Evolutionary conservation across 768 basidiomycete species (phyloP).

Genomic region (Suillus fuscotomentosus): DNA sequence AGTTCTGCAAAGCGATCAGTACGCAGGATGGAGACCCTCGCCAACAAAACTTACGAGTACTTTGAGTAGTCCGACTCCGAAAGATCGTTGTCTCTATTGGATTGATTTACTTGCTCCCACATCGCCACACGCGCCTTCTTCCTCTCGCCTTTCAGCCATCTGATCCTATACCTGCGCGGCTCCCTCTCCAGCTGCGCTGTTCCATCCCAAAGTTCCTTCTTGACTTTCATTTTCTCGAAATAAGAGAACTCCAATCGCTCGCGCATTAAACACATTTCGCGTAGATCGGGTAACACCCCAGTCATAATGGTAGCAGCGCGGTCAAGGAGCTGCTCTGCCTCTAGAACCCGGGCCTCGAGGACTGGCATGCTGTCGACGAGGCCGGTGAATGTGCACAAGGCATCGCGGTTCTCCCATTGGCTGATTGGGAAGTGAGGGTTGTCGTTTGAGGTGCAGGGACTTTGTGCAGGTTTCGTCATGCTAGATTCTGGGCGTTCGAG

Average conservation of each 20-base stretch:
- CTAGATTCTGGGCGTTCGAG: not conserved
- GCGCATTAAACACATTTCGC: constrained; percentile 21
- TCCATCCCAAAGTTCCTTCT: constrained; percentile 31
- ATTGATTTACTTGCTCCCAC: constrained; percentile 20
- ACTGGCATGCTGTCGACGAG: constrained; percentile 20
- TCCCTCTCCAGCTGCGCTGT: constrained; percentile 23
- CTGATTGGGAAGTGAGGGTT: constrained; percentile 12
- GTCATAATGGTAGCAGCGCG: constrained; percentile 16
- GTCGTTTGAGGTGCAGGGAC: not conserved
- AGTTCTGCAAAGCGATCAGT: not conserved
- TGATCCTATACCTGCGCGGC: constrained; percentile 22
- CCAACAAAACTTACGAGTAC: constrained; percentile 20
- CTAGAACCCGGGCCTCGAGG: constrained; percentile 20
- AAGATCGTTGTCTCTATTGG: constrained; percentile 8
- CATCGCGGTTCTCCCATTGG: constrained; percentile 24
- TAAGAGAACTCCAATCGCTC: constrained; percentile 25
- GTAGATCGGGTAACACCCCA: constrained; percentile 14
- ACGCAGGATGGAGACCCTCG: not conserved
- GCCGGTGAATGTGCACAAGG: constrained; percentile 25
- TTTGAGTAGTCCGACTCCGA: constrained; percentile 19
- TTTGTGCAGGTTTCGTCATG: not conserved
- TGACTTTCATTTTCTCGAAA: constrained; percentile 30
- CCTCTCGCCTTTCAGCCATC: constrained; percentile 23
- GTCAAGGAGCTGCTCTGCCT: constrained; percentile 16
- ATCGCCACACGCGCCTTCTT: constrained; percentile 15